phyloP scores from a whole-genome alignment of 352 stramenopile genomes.

The Phytophthora uliginosa region DNA sequence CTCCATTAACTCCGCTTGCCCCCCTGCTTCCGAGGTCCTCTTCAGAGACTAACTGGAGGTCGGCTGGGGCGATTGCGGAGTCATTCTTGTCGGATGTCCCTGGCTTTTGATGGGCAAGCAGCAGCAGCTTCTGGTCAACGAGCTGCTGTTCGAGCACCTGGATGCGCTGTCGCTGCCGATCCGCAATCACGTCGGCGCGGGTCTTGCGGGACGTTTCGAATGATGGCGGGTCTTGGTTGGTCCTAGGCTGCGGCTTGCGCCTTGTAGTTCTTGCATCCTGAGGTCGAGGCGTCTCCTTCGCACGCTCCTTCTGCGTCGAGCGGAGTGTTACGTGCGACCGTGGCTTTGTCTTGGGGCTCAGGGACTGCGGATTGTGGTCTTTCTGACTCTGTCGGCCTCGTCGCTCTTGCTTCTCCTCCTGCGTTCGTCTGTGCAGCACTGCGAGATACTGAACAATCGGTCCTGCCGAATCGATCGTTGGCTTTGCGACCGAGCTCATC shows the following conservation, averaged over 20 bases:
- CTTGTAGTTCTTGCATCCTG: slow-evolving; percentile 12
- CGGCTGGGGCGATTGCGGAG: slow-evolving; percentile 24
- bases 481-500: slow-evolving; percentile 36
- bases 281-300: slow-evolving; percentile 8
- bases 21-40: slow-evolving; percentile 7
- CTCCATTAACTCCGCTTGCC: not conserved
- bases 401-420: slow-evolving; percentile 29
- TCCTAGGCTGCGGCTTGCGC: not conserved
- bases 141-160: slow-evolving; percentile 74
- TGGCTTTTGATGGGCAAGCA: slow-evolving; percentile 36
- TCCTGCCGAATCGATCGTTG: slow-evolving; percentile 30
- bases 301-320: slow-evolving; percentile 6
- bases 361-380: not conserved
- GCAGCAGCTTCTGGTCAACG: slow-evolving; percentile 62
- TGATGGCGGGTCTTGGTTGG: not conserved
- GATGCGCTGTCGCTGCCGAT: slow-evolving; percentile 66
- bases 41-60: slow-evolving; percentile 13
- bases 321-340: slow-evolving; percentile 15
- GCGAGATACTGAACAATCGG: slow-evolving; percentile 67
- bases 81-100: not conserved
- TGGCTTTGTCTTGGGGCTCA: slow-evolving; percentile 4
- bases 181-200: slow-evolving; percentile 33
- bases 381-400: slow-evolving; percentile 6
- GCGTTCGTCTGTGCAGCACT: slow-evolving; percentile 35
- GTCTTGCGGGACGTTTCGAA: slow-evolving; percentile 19